Base-by-base conservation (phyloP, 495 filamentous ascomycete genomes). In the Xylaria longipes region DNA sequence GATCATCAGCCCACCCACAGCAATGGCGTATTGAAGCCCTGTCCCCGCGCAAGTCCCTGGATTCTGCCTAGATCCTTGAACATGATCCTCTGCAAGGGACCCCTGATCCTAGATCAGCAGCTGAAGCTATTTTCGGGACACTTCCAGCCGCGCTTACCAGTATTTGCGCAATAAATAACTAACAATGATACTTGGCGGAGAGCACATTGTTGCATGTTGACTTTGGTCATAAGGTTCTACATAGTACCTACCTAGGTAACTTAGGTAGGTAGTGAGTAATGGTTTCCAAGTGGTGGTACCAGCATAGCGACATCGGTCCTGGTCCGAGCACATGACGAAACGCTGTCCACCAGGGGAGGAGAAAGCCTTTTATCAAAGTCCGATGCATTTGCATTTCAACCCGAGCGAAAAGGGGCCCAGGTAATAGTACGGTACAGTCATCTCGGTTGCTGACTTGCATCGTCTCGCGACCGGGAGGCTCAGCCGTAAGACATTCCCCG, bases 81-180 rank as follows among this genome's bases (percentile, higher is more conserved):
- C 46, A 43, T n/a, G 62, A 68, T 56, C 48, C 33, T 29, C 48
- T 35, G 48, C 65, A 69, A 27, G 67, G 67, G 41, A 39, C 41
- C 65, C 65, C 35, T 31, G 54, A 43, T 33, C 67, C 39, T 22
- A 5, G 17, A 61, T 50, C 8, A 56, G 48, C 22, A 67, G 65
- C 48, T 67, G 56, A 60, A 61, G 67, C 41, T 61, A 69, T 69
- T 68, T 68, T 60, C 66, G 66, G 66, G 39, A 58, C 33, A 14
- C 29, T 52, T 66, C 45, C 11, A 20, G 31, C 50, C 20, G 45
- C 43, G 43, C 62, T n/a, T n/a, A n/a, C n/a, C n/a, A n/a, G n/a
- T 33, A 66, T 52, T 54, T 25, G 25, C 31, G 14, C 27, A 33
- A 22, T 37, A 33, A 33, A 48, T 41, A 1, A 25, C 22, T 41